Percentiles rank a stretch among this genome's conserved stretches.
Evolutionary conservation across 1,284 basidiomycete genomes (phyloP).

Genomic region (Puccinia brachypodii): DNA sequence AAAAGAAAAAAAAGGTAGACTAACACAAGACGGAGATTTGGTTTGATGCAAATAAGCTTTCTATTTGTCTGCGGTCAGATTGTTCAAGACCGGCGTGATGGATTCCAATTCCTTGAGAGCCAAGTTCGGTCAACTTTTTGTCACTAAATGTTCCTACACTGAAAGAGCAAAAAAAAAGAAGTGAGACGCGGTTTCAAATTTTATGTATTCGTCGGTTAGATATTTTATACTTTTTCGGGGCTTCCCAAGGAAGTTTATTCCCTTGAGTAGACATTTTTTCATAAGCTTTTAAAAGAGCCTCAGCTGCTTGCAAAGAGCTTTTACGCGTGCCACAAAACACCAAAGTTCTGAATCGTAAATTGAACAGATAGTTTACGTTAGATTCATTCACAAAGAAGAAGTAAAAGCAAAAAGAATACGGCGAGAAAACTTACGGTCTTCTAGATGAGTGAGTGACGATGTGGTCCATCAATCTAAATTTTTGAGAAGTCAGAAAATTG

Average conservation of each 20-base stretch:
- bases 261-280: conserved; percentile 15
- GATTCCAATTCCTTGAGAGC: conserved; percentile 68
- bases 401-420: conserved; percentile 64
- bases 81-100: conserved; percentile 81
- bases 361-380: conserved; percentile 34
- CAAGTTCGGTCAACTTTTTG: conserved; percentile 48
- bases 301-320: conserved; percentile 49
- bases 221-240: conserved; percentile 19
- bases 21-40: conserved; percentile 65
- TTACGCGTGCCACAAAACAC: conserved; percentile 39
- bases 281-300: conserved; percentile 49
- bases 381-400: conserved; percentile 57
- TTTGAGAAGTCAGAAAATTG: conserved; percentile 67
- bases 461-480: conserved; percentile 69
- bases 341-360: conserved; percentile 28
- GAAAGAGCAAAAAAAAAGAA: conserved; percentile 26
- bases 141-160: conserved; percentile 32
- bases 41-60: conserved; percentile 69
- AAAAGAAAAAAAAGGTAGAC: conserved; percentile 34
- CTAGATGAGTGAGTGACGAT: conserved; percentile 63
- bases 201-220: no score
- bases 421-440: conserved; percentile 60
- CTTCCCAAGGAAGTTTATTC: conserved; percentile 37
- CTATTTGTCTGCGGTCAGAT: conserved; percentile 70
- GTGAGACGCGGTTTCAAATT: background rate